Conservation (phyloP, 345 rosid genomes). For the Psidium guajava region DNA sequence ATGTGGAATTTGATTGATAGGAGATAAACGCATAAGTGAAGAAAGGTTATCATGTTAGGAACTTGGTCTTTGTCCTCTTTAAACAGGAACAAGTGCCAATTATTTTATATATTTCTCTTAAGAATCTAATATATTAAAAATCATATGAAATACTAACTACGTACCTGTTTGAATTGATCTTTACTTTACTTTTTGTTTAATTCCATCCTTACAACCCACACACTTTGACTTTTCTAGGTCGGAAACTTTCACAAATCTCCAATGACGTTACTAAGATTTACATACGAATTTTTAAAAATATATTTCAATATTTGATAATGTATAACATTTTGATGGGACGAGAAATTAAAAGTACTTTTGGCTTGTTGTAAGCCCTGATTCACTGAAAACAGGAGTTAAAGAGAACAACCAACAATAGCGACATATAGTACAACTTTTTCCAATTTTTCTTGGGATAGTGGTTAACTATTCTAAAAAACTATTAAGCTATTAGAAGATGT, state of each 20-base stretch:
- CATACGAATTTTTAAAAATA: no score
- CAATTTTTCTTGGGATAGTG: background rate
- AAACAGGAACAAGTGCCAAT: background rate
- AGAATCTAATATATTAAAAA: background rate
- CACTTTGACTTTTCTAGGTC: background rate
- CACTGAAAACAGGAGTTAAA: background rate
- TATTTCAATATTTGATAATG: no score
- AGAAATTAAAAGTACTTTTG: background rate
- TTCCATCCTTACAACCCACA: background rate
- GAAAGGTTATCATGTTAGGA: background rate
- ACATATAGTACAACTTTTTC: background rate
- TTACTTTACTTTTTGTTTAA: background rate
- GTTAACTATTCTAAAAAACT: background rate
- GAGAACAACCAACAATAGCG: background rate
- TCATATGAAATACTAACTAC: background rate
- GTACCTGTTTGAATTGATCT: background rate
- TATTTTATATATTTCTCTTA: background rate
- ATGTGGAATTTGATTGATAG: background rate
- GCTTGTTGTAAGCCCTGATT: background rate
- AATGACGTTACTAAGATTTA: no score
- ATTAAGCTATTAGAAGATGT: background rate
- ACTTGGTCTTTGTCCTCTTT: background rate
- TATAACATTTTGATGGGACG: no score
- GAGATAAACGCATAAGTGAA: no score
- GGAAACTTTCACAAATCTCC: no score